A percentile compares a stretch with the other conserved stretches of the same genome.
Conservation (phyloP, 1,284 basidiomycete species). For the Ustilago tritici region DNA sequence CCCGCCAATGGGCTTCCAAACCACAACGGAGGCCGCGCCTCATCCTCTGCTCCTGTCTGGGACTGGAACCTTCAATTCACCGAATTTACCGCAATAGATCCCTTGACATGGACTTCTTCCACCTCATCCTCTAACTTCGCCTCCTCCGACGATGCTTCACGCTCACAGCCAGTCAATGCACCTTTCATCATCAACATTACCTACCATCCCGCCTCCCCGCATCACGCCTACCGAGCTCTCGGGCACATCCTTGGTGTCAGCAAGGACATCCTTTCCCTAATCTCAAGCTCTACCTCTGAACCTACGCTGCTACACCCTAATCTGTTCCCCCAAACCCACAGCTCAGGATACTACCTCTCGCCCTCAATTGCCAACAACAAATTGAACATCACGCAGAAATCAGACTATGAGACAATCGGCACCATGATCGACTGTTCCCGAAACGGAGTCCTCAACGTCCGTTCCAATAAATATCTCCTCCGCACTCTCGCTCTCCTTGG, state of each 20-base stretch:
- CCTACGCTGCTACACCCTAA: slow-evolving; percentile 17
- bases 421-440: slow-evolving; percentile 71
- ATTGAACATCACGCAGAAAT: slow-evolving; percentile 37
- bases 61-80: slow-evolving; percentile 38
- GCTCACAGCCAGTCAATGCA: neutral
- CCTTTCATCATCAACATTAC: slow-evolving; percentile 19
- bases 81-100: neutral
- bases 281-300: neutral
- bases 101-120: slow-evolving; percentile 24
- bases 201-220: slow-evolving; percentile 31
- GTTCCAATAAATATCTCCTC: slow-evolving; percentile 62
- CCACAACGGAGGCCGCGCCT: neutral
- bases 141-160: neutral
- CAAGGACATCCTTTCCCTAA: slow-evolving; percentile 26
- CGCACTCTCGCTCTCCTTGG: slow-evolving; percentile 68
- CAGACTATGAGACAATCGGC: slow-evolving; percentile 61
- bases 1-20: slow-evolving; percentile 9
- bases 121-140: slow-evolving; percentile 38
- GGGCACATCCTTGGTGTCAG: slow-evolving; percentile 52
- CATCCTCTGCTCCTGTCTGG: slow-evolving; percentile 18
- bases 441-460: slow-evolving; percentile 69
- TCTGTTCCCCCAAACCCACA: slow-evolving; percentile 18
- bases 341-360: slow-evolving; percentile 18
- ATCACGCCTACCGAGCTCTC: slow-evolving; percentile 50
- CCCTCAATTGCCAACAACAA: slow-evolving; percentile 17